Base-by-base conservation (phyloP, 495 filamentous ascomycete species). In the Collariella sp. region DNA sequence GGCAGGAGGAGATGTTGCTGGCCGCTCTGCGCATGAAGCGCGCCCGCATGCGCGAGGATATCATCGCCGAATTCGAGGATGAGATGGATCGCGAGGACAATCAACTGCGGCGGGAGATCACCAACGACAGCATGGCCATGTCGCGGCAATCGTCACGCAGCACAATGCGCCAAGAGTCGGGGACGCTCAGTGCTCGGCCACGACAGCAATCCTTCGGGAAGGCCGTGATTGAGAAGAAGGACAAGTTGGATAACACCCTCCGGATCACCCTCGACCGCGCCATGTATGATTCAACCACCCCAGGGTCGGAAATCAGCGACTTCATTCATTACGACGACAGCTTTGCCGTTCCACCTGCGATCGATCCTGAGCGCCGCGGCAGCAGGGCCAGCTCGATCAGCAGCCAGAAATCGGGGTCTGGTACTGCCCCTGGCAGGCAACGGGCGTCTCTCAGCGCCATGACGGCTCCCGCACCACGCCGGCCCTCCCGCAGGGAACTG, bases 1-100 rank as follows among this genome's bases (percentile, higher is more conserved):
- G 81, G 47, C 88, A 95, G 67, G 90, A 96, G 65, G 85, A 89
- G 62, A 81, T 86, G 63, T 72, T 96, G 6, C 72, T 96, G 7
- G 86, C 88, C 58, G 86, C 87, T 13, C 83, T 96, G 78, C 78
- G 90, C 33, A 70, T 80, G 59, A 89, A 89, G 62, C 77, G 87
- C 40, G 86, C 87, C 33, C 80, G 81, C 26, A 86, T 94, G 76
- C 82, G 83, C 0, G 82, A 88, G 50, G 82, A 83, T 50, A 78
- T 84, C 46, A 83, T 87, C 54, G 70, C 80, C 22, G 82, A 87
- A 58, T 67, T 71, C 18, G 70, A 74, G 31, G 72, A 70, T 38
- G 64, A 70, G 6, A 45, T 57, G 36, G 59, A 62, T 23, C 46
- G 49, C 13, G 55, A 56, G 35, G 42, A 58, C 29, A 45, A 58